Percentiles rank a stretch among this genome's conserved stretches.
phyloP scores from a whole-genome alignment of 805 yeast genomes.

The Wickerhamomyces strasburgensis region DNA sequence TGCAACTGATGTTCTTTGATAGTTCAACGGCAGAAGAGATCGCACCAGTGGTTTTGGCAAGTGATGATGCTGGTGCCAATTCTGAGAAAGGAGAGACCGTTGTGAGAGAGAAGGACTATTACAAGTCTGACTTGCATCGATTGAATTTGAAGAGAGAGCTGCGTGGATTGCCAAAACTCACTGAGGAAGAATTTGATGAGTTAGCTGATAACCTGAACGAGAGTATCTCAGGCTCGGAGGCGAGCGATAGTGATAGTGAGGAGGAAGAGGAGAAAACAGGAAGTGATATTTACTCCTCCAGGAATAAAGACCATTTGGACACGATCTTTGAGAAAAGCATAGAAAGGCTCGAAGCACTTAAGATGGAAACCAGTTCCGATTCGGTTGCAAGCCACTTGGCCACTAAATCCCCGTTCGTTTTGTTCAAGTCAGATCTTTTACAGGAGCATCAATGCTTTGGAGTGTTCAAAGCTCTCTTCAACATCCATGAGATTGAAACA shows the following conservation, averaged over 20 bases:
- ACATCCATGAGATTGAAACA: slow-evolving; percentile 32
- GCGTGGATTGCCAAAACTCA: slow-evolving; percentile 39
- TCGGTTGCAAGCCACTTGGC: slow-evolving; percentile 47
- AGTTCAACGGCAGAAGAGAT: slow-evolving; percentile 38
- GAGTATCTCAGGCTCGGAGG: slow-evolving; percentile 57
- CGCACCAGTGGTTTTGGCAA: too few species aligned
- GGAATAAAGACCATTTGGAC: slow-evolving; percentile 15
- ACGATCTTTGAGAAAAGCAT: slow-evolving; percentile 21
- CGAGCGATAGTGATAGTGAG: slow-evolving; percentile 33
- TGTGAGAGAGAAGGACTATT: slow-evolving; percentile 36
- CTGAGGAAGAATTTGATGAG: slow-evolving; percentile 55
- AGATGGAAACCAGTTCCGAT: slow-evolving; percentile 17
- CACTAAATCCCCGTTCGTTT: slow-evolving; percentile 65
- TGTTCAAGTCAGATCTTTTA: slow-evolving; percentile 46
- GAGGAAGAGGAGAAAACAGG: slow-evolving; percentile 23
- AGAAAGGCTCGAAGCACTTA: slow-evolving; percentile 16
- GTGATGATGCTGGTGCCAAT: too few species aligned
- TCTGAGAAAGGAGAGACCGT: slow-evolving; percentile 2
- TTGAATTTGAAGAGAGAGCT: slow-evolving; percentile 53
- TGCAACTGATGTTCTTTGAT: slow-evolving; percentile 54
- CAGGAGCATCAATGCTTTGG: slow-evolving; percentile 51
- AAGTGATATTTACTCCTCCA: too few species aligned
- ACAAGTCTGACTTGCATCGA: slow-evolving; percentile 53
- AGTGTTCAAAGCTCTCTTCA: slow-evolving; percentile 60
- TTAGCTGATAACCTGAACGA: slow-evolving; percentile 47